These are phyloP conservation scores for Kodamaea sp. DNA, from an alignment of 1,139 yeast species.

Conservation along the genomic window DNA sequence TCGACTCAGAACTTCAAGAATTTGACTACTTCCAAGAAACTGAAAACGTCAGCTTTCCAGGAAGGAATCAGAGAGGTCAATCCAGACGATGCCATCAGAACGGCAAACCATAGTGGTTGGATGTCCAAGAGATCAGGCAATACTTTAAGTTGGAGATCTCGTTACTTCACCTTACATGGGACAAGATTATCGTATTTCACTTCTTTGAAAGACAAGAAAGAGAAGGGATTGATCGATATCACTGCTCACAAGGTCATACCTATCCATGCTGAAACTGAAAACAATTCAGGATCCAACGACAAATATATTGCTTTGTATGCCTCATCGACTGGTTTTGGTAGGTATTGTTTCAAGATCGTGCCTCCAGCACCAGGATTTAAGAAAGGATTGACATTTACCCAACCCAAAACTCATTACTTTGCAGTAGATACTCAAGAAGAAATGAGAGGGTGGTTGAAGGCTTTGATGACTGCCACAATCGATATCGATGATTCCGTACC, in stretches of 20 bases:
- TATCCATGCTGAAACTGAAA: constrained; percentile 49
- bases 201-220: constrained; percentile 76
- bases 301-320: constrained; percentile 83
- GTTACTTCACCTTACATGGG: constrained; percentile 89
- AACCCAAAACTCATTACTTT: constrained; percentile 92
- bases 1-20: constrained; percentile 47
- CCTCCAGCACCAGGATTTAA: constrained; percentile 99
- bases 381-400: constrained; percentile 94
- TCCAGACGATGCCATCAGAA: constrained; percentile 75
- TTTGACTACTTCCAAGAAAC: constrained; percentile 46
- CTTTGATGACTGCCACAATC: constrained; percentile 92
- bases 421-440: constrained; percentile 92
- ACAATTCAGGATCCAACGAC: constrained; percentile 67
- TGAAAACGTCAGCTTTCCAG: constrained; percentile 87
- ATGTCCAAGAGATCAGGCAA: constrained; percentile 87
- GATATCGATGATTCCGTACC: constrained; percentile 94
- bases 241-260: constrained; percentile 90
- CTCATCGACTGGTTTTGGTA: constrained; percentile 89
- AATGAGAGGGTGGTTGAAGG: constrained; percentile 94
- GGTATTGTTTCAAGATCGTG: constrained; percentile 85
- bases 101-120: constrained; percentile 88
- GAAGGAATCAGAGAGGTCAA: constrained; percentile 83
- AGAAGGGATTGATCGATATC: constrained; percentile 91
- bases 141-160: constrained; percentile 86
- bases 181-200: constrained; percentile 89